These are phyloP conservation scores for Colletotrichum eremochloae DNA, from an alignment of 2,329 filamentous ascomycete genomes.

Conservation along the genomic window DNA sequence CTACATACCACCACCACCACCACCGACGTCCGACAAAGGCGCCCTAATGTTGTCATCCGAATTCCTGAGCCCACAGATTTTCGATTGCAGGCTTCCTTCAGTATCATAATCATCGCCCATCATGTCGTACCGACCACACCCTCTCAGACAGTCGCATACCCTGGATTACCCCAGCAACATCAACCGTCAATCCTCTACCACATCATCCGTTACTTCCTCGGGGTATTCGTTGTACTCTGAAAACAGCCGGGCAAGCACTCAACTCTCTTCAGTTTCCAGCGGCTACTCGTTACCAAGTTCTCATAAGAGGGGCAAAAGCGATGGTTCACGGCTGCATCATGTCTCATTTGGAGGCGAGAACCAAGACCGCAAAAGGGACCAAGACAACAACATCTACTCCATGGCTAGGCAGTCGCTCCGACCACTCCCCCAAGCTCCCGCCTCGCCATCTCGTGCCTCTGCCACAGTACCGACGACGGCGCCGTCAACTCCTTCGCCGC, in stretches of 20 bases:
- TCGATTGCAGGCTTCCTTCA: slow-evolving; percentile 45
- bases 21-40: slow-evolving; percentile 36
- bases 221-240: slow-evolving; percentile 73
- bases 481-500: slow-evolving; percentile 48
- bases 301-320: slow-evolving; percentile 83
- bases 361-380: slow-evolving; percentile 54
- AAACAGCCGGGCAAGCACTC: slow-evolving; percentile 74
- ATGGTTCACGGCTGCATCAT: slow-evolving; percentile 68
- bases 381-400: slow-evolving; percentile 75
- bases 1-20: slow-evolving; percentile 19
- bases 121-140: slow-evolving; percentile 71
- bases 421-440: slow-evolving; percentile 77
- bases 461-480: slow-evolving; percentile 48
- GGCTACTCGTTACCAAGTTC: slow-evolving; percentile 61
- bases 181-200: slow-evolving; percentile 76
- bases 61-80: slow-evolving; percentile 43
- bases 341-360: slow-evolving; percentile 50
- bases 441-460: slow-evolving; percentile 52
- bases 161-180: slow-evolving; percentile 61
- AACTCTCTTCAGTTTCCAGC: slow-evolving; percentile 80
- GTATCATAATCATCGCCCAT: slow-evolving; percentile 45
- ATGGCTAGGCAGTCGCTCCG: slow-evolving; percentile 82
- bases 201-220: slow-evolving; percentile 79
- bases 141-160: slow-evolving; percentile 69
- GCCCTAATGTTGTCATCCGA: slow-evolving; percentile 48